These are phyloP conservation scores for Pichia deserticola DNA, from an alignment of 805 yeast genomes.

Conservation along the genomic window DNA sequence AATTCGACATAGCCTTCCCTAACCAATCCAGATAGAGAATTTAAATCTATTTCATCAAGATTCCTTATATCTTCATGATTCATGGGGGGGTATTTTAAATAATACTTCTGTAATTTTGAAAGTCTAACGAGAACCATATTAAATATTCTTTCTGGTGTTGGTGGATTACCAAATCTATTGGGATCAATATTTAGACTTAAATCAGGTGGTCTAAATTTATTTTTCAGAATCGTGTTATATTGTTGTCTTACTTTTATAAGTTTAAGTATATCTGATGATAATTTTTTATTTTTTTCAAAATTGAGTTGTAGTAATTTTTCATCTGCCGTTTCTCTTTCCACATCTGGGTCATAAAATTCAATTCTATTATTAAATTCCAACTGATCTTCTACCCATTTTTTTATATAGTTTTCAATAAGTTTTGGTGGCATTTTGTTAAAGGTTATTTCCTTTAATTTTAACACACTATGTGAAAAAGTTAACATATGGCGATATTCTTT, in stretches of 20 bases:
- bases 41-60: slow-evolving; percentile 9
- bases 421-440: no score
- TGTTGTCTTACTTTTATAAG: slow-evolving; percentile 9
- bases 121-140: slow-evolving; percentile 15
- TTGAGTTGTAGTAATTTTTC: background rate
- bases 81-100: slow-evolving; percentile 15
- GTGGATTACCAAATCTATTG: slow-evolving; percentile 19
- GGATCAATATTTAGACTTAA: slow-evolving; percentile 12
- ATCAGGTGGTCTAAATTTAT: slow-evolving; percentile 12
- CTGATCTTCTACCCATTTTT: background rate
- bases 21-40: background rate
- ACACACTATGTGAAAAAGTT: background rate
- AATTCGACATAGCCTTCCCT: slow-evolving; percentile 16
- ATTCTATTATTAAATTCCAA: background rate
- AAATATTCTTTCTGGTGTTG: slow-evolving; percentile 11
- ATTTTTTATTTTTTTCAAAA: background rate
- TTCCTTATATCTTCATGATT: slow-evolving; percentile 12
- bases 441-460: background rate
- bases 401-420: background rate
- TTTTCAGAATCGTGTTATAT: slow-evolving; percentile 9
- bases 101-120: slow-evolving; percentile 9
- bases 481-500: background rate
- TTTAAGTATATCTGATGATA: background rate
- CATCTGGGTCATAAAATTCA: background rate
- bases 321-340: background rate